A percentile compares a stretch with the other conserved stretches of the same genome.
phyloP scores from a whole-genome alignment of 805 yeast genomes.

The Teunomyces atbi region DNA sequence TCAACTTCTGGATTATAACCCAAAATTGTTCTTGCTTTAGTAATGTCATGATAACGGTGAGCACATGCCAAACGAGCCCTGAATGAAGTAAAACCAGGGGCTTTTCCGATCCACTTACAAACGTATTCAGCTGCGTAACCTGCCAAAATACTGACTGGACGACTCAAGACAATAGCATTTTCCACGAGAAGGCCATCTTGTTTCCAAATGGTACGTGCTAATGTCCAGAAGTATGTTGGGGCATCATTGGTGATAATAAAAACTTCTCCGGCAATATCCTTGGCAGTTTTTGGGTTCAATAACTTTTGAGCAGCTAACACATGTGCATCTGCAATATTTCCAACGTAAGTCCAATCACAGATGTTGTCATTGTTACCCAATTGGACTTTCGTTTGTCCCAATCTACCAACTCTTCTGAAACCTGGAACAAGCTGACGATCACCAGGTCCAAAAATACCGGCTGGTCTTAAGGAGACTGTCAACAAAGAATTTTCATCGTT shows the following conservation, averaged over 20 bases:
- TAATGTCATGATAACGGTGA: conserved; percentile 84
- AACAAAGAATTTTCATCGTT: conserved; percentile 57
- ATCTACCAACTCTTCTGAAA: conserved; percentile 72
- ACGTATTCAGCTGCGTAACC: conserved; percentile 81
- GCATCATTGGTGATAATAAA: conserved; percentile 92
- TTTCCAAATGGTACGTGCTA: conserved; percentile 96
- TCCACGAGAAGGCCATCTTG: conserved; percentile 85
- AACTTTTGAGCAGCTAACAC: conserved; percentile 85
- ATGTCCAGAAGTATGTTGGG: conserved; percentile 95
- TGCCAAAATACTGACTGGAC: conserved; percentile 73
- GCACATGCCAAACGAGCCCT: conserved; percentile 93
- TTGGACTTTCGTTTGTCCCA: conserved; percentile 89
- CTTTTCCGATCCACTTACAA: conserved; percentile 70
- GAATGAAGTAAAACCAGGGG: conserved; percentile 93
- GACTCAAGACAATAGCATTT: conserved; percentile 62
- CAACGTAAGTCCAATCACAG: conserved; percentile 98
- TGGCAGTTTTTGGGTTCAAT: conserved; percentile 43
- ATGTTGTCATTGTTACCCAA: conserved; percentile 91
- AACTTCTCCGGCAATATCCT: conserved; percentile 72
- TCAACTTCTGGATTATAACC: conserved; percentile 81
- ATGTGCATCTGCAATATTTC: conserved; percentile 96
- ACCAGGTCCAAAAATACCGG: conserved; percentile 98
- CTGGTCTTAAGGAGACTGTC: conserved; percentile 91
- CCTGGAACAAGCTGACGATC: conserved; percentile 97
- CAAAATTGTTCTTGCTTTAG: conserved; percentile 75